Evolutionary conservation across 208 protist species (phyloP).

Genomic region (Leishmania tropica): DNA sequence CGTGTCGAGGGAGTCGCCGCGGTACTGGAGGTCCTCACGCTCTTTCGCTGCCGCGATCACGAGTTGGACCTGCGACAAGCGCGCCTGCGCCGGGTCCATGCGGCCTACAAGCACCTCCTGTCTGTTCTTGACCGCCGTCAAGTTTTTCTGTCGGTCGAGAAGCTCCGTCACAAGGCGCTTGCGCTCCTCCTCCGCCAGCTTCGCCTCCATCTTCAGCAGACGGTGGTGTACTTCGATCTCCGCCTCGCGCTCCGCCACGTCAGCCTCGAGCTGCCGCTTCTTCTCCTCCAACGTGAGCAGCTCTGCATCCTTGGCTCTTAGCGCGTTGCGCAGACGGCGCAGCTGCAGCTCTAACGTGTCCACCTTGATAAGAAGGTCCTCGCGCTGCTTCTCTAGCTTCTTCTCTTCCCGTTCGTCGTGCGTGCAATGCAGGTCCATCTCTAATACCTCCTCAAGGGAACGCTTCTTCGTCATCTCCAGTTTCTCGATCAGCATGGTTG

Average conservation of each 20-base stretch:
- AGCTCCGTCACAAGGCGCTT: conserved; percentile 68
- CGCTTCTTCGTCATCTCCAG: conserved; percentile 54
- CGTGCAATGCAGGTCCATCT: conserved; percentile 85
- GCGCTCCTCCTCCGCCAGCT: conserved; percentile 87
- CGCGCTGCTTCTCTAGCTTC: conserved; percentile 57
- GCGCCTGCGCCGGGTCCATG: conserved; percentile 72
- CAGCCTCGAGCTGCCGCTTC: conserved; percentile 70
- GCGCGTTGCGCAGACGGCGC: conserved; percentile 52
- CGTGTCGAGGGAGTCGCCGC: conserved; percentile 80
- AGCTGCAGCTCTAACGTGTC: conserved; percentile 92
- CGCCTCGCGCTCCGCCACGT: conserved; percentile 71
- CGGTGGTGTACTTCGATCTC: conserved; percentile 90
- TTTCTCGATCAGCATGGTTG: conserved; percentile 55
- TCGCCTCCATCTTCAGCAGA: conserved; percentile 73
- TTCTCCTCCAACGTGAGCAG: conserved; percentile 73
- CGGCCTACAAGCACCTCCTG: conserved; percentile 76
- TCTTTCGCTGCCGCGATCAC: conserved; percentile 86
- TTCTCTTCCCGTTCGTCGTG: conserved; percentile 61
- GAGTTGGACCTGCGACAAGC: conserved; percentile 79
- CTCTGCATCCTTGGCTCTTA: conserved; percentile 63
- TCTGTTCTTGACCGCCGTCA: conserved; percentile 71
- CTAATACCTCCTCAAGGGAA: conserved; percentile 65
- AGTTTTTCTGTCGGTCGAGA: conserved; percentile 57
- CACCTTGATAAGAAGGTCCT: conserved; percentile 79
- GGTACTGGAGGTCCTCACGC: conserved; percentile 82